Base-by-base conservation (phyloP, 192 early-diverging fungal genomes). In the Linnemannia elongata region DNA sequence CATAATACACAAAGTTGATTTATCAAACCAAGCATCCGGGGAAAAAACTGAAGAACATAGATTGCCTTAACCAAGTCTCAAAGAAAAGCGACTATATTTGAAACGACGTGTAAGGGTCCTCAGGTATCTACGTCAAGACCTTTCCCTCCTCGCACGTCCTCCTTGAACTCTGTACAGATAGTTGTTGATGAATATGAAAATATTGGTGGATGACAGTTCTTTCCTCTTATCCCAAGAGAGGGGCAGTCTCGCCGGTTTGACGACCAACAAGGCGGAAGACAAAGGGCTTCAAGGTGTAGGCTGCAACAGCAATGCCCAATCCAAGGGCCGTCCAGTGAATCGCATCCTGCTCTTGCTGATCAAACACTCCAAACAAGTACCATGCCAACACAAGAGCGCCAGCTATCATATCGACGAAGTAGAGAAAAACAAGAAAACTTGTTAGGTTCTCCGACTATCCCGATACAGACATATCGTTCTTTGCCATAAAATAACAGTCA, bases 361-460 rank as follows among this genome's bases (percentile, higher is more conserved):
- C 86, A 72, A 88, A 91, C 74, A 93, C 87, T 66, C 87, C 91
- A 63, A 91, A 90, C 38, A 93, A 83, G 73, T 85, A 87, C 85
- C 91, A 92, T 55, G 92, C 90, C 87, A 95, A 93, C 57, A 93
- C 92, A 73, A 94, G 72, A 77, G 93, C 90, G 44, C 93, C 94
- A 52, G 92, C 85, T 83, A 74, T n/a, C 27, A 66, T 30, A 2
- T 49, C 49, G n/a, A 27, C 24, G 44, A 20, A 66, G 10, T 39
- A 35, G 2, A 68, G 27, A 60, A 66, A 72, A 60, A 44, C 0
- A 47, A 27, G 52, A 39, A 33, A 15, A 5, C 10, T 57, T 1
- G 12, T 75, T 35, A 24, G n/a, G 45, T 41, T n/a, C 36, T 60
- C n/a, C 39, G 42, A 55, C 17, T 24, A 7, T 27, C 35, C 9